These are phyloP conservation scores for Beauveria varroae DNA, from an alignment of 2,329 filamentous ascomycete species.

Conservation along the genomic window DNA sequence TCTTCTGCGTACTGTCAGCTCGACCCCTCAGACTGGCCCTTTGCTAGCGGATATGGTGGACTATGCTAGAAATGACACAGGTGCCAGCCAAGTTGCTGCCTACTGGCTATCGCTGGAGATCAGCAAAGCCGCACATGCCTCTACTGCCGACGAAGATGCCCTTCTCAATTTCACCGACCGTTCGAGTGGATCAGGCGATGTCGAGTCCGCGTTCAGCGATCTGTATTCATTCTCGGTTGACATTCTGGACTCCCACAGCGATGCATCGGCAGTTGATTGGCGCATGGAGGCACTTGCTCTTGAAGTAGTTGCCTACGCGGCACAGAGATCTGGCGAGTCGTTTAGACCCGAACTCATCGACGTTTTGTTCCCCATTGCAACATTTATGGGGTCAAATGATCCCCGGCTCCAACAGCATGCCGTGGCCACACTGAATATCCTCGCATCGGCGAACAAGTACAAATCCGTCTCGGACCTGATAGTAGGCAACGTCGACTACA, in stretches of 20 bases:
- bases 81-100: constrained; percentile 56
- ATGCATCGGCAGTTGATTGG: constrained; percentile 53
- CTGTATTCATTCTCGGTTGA: constrained; percentile 63
- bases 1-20: constrained; percentile 49
- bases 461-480: constrained; percentile 67
- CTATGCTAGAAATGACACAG: constrained; percentile 49
- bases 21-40: constrained; percentile 49
- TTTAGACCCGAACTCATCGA: constrained; percentile 88
- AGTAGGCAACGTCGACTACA: constrained; percentile 88
- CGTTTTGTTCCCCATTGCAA: constrained; percentile 81
- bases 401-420: constrained; percentile 68
- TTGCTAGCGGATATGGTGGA: constrained; percentile 61
- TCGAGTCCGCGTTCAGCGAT: constrained; percentile 49
- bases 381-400: constrained; percentile 70
- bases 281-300: constrained; percentile 70
- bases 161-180: constrained; percentile 51
- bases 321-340: constrained; percentile 53
- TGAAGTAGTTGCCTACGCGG: constrained; percentile 71
- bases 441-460: constrained; percentile 73
- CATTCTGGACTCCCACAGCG: constrained; percentile 47
- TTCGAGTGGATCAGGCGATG: constrained; percentile 29
- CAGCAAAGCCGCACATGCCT: constrained; percentile 48
- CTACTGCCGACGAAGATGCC: constrained; percentile 51
- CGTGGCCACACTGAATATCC: constrained; percentile 70
- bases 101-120: constrained; percentile 77